These are phyloP conservation scores for Kodamaea fungicola DNA, from an alignment of 1,139 yeast species.

Conservation along the genomic window DNA sequence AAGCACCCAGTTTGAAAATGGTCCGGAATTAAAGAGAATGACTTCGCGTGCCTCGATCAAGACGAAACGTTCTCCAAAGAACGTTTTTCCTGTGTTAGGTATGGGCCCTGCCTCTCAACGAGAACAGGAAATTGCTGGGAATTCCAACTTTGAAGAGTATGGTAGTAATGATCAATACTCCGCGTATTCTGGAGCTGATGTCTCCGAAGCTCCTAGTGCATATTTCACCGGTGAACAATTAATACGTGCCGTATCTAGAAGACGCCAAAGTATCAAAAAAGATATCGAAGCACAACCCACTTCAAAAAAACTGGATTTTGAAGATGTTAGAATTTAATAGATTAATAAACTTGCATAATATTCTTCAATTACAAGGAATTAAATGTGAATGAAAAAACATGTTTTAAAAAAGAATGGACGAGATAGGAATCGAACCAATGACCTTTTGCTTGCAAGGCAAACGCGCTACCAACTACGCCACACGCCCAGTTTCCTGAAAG, in stretches of 20 bases:
- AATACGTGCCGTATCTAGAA: slow-evolving; percentile 16
- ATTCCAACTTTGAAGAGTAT: slow-evolving; percentile 1
- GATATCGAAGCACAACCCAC: slow-evolving; percentile 9
- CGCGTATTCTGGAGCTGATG: slow-evolving; percentile 6
- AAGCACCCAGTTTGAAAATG: slow-evolving; percentile 6
- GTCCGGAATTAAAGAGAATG: slow-evolving; percentile 4
- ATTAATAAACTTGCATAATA: not conserved
- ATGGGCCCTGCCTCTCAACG: slow-evolving; percentile 62
- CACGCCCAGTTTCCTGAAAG: slow-evolving; percentile 49
- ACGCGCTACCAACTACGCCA: slow-evolving; percentile 75
- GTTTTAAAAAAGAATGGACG: slow-evolving; percentile 50
- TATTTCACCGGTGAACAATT: slow-evolving; percentile 31
- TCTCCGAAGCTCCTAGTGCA: slow-evolving; percentile 15
- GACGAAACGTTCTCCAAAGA: slow-evolving; percentile 55
- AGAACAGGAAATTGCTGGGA: slow-evolving; percentile 54
- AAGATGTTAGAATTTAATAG: slow-evolving; percentile 2
- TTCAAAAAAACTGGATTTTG: slow-evolving; percentile 4
- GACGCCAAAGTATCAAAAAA: not conserved
- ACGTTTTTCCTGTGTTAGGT: slow-evolving; percentile 75
- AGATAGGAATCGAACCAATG: slow-evolving; percentile 67
- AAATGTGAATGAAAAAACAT: no score
- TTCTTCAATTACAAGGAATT: no score
- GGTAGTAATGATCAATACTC: slow-evolving; percentile 7
- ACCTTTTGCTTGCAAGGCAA: slow-evolving; percentile 66
- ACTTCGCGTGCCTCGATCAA: slow-evolving; percentile 6